Conservation (phyloP, 116 monocot species). For the Iris pallida region DNA sequence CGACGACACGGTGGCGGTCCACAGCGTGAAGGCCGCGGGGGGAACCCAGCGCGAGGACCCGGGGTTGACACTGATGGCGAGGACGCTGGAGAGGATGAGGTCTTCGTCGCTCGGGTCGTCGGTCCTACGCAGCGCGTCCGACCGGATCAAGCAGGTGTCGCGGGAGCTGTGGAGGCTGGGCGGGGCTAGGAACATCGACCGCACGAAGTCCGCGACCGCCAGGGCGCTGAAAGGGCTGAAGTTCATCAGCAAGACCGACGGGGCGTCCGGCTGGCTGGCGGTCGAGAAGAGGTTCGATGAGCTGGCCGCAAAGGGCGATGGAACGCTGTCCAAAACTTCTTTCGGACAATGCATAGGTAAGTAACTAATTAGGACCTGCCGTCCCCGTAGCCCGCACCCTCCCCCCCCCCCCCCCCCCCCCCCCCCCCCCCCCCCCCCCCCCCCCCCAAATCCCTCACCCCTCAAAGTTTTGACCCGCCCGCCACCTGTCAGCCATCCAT, state of each 20-base stretch:
- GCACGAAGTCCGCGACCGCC: constrained; percentile 17
- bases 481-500: no score
- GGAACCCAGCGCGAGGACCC: neutral
- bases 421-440: no score
- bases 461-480: no score
- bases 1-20: constrained; percentile 1
- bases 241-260: constrained; percentile 38
- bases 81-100: constrained; percentile 22
- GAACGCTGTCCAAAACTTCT: constrained; percentile 30
- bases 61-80: constrained; percentile 15
- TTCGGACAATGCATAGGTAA: constrained; percentile 89
- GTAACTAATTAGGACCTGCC: no score
- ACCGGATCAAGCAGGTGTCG: constrained; percentile 19
- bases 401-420: no score
- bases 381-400: no score
- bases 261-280: constrained; percentile 45
- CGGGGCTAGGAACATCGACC: constrained; percentile 26
- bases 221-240: constrained; percentile 29
- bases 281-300: constrained; percentile 77
- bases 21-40: constrained; percentile 1
- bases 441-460: no score
- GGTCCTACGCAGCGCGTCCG: constrained; percentile 15
- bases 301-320: constrained; percentile 39
- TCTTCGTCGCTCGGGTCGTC: constrained; percentile 15
- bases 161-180: constrained; percentile 22